These are phyloP conservation scores for Chenopodium formosanum DNA, from an alignment of 148 eudicot genomes.

Conservation along the genomic window DNA sequence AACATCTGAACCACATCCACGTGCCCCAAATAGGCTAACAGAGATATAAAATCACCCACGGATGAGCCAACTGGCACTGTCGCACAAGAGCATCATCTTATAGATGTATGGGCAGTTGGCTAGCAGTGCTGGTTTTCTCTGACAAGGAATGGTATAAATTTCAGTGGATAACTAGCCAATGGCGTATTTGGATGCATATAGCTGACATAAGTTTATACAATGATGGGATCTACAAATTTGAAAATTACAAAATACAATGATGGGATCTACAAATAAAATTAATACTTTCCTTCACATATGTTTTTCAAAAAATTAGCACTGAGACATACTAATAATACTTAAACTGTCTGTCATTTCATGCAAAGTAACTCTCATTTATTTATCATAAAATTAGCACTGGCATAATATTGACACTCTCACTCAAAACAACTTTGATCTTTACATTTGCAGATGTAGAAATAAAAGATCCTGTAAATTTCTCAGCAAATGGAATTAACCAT, in stretches of 20 bases:
- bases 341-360: neutral
- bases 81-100: too few relatives aligned
- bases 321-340: neutral
- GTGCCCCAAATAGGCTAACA: neutral
- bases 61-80: neutral
- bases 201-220: neutral
- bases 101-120: neutral
- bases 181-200: neutral
- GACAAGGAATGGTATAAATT: neutral
- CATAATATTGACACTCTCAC: too few relatives aligned
- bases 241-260: neutral
- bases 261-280: neutral
- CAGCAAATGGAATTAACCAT: neutral
- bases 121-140: neutral
- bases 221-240: neutral
- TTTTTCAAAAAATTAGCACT: neutral
- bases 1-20: neutral
- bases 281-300: neutral
- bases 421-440: neutral
- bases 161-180: neutral
- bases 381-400: too few relatives aligned
- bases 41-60: neutral
- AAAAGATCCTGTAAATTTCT: neutral
- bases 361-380: neutral
- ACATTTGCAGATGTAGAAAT: neutral